Conservation (phyloP, 129 eudicot genomes). For the Chrysanthemum makinoi region DNA sequence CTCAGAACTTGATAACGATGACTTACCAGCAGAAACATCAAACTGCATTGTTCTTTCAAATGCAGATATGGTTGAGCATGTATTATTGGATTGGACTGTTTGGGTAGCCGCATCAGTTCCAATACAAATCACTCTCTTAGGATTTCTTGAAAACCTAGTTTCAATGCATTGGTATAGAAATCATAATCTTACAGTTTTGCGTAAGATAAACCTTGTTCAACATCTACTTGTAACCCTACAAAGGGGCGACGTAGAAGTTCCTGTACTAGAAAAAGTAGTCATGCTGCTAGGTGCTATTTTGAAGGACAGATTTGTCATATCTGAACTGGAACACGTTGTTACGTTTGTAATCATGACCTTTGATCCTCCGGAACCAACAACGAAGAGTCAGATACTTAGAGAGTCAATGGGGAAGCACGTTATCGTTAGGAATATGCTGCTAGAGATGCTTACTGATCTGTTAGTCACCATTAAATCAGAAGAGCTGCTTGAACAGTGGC, state of each 20-base stretch:
- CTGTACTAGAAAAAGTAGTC: slow-evolving; percentile 85
- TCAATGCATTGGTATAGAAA: slow-evolving; percentile 94
- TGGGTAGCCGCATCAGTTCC: slow-evolving; percentile 91
- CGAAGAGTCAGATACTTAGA: slow-evolving; percentile 52
- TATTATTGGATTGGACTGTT: slow-evolving; percentile 93
- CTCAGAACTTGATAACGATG: slow-evolving; percentile 72
- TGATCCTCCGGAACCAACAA: slow-evolving; percentile 75
- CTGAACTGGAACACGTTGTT: slow-evolving; percentile 90
- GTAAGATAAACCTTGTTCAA: slow-evolving; percentile 87
- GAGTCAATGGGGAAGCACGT: slow-evolving; percentile 95
- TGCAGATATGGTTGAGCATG: slow-evolving; percentile 96
- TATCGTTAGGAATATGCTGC: slow-evolving; percentile 92
- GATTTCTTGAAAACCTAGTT: slow-evolving; percentile 89
- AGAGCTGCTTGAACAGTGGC: slow-evolving; percentile 97
- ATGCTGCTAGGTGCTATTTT: slow-evolving; percentile 67
- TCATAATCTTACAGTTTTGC: slow-evolving; percentile 87
- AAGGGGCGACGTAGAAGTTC: slow-evolving; percentile 96
- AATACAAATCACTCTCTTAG: slow-evolving; percentile 78
- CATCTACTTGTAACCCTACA: slow-evolving; percentile 87
- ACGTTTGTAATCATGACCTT: slow-evolving; percentile 90
- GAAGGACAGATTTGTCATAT: slow-evolving; percentile 78
- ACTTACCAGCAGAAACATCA: slow-evolving; percentile 70
- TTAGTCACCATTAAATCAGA: slow-evolving; percentile 74
- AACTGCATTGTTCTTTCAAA: slow-evolving; percentile 93
- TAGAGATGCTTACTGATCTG: slow-evolving; percentile 91